Percentiles rank a stretch among this genome's conserved stretches.
Evolutionary conservation across 2,329 filamentous ascomycete genomes (phyloP).

Genomic region (Hymenoscyphus fructigenus): DNA sequence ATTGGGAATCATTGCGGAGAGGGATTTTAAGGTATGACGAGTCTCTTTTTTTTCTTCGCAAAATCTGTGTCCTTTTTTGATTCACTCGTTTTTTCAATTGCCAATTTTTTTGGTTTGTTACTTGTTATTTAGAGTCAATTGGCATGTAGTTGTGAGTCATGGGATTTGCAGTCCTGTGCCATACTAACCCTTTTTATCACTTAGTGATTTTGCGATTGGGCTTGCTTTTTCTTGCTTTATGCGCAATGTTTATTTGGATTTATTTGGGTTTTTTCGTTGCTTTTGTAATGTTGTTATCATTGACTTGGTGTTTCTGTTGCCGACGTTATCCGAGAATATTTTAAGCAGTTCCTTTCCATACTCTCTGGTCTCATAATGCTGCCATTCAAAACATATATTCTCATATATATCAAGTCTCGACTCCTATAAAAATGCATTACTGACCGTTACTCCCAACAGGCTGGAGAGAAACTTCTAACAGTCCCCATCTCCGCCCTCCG

Average conservation of each 20-base stretch:
- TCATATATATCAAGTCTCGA: no score
- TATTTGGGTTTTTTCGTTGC: not conserved
- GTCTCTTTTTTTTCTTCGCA: no score
- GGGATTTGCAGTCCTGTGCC: not conserved
- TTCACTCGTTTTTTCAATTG: no score
- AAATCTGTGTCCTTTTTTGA: no score
- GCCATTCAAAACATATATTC: no score
- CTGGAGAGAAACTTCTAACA: slow-evolving; percentile 60
- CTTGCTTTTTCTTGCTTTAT: not conserved
- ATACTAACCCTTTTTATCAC: not conserved
- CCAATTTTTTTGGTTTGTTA: not conserved
- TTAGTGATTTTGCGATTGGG: not conserved
- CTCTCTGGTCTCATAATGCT: no score
- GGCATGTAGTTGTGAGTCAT: not conserved
- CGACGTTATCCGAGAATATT: not conserved
- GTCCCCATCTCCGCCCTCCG: slow-evolving; percentile 65
- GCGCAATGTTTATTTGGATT: not conserved
- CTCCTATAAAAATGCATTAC: no score
- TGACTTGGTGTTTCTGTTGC: not conserved
- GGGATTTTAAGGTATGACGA: slow-evolving; percentile 58
- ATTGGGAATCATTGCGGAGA: slow-evolving; percentile 73
- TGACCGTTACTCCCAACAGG: no score
- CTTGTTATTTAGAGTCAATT: not conserved
- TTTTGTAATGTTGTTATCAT: not conserved
- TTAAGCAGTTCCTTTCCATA: no score